Conservation (phyloP, 345 rosid genomes). For the Laguncularia racemosa region DNA sequence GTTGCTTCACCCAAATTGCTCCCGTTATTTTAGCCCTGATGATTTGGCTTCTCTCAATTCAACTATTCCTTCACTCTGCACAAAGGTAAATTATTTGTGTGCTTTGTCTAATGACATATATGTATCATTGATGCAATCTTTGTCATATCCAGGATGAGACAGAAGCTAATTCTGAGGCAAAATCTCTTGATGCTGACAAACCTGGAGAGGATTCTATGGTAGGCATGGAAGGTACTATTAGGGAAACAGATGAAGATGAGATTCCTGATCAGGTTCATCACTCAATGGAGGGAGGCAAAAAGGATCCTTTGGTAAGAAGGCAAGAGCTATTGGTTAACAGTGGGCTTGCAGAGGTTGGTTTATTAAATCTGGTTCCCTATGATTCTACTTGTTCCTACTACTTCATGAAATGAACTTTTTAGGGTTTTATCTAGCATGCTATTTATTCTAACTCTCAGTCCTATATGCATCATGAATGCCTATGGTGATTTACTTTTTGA, state of each 20-base stretch:
- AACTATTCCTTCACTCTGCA: slow-evolving; percentile 53
- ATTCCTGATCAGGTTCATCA: slow-evolving; percentile 23
- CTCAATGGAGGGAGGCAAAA: slow-evolving; percentile 49
- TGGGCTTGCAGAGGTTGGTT: slow-evolving; percentile 89
- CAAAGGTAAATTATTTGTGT: slow-evolving; percentile 35
- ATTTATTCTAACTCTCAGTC: neutral
- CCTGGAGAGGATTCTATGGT: slow-evolving; percentile 20
- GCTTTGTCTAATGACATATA: neutral
- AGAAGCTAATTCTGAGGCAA: slow-evolving; percentile 29
- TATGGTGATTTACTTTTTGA: neutral
- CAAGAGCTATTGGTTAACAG: slow-evolving; percentile 66
- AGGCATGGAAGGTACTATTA: slow-evolving; percentile 18
- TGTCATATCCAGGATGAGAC: slow-evolving; percentile 32
- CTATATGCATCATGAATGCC: neutral
- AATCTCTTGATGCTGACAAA: slow-evolving; percentile 25
- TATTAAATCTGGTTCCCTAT: neutral
- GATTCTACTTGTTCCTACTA: neutral
- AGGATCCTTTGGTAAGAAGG: slow-evolving; percentile 70
- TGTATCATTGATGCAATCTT: slow-evolving; percentile 2
- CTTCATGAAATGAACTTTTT: neutral
- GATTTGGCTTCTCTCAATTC: slow-evolving; percentile 61
- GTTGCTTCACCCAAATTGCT: slow-evolving; percentile 72
- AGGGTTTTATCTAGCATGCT: no score
- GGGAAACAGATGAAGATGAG: slow-evolving; percentile 8
- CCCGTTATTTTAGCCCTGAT: slow-evolving; percentile 68